Evolutionary conservation across 2,329 filamentous ascomycete species (phyloP).

Genomic region (Calonectria fujianensis): DNA sequence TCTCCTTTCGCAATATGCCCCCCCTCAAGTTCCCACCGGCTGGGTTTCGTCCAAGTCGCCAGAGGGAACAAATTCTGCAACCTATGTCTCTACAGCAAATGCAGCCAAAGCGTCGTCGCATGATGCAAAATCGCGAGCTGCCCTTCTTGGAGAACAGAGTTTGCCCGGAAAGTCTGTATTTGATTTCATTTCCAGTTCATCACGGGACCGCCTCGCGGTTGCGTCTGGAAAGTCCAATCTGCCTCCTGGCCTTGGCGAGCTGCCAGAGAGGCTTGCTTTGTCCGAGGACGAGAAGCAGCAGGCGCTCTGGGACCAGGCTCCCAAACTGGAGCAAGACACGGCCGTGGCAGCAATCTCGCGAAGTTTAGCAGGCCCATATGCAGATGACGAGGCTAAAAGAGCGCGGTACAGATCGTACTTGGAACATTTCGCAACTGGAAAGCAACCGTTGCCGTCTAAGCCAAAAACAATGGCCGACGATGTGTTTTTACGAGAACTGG

Average conservation of each 20-base stretch:
- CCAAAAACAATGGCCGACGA: constrained; percentile 71
- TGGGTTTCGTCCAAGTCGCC: constrained; percentile 79
- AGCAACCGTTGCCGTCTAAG: constrained; percentile 70
- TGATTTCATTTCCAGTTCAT: constrained; percentile 88
- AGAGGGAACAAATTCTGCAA: constrained; percentile 29
- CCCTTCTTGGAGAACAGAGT: constrained; percentile 83
- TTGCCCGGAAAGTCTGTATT: constrained; percentile 96
- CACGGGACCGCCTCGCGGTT: constrained; percentile 84
- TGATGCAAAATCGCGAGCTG: constrained; percentile 85
- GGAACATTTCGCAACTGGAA: constrained; percentile 77
- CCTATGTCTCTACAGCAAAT: constrained; percentile 82
- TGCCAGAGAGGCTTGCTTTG: constrained; percentile 78
- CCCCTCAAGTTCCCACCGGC: constrained; percentile 80
- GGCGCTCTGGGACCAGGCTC: constrained; percentile 75
- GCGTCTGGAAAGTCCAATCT: constrained; percentile 86
- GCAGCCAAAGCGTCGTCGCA: constrained; percentile 85
- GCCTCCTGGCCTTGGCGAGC: constrained; percentile 85
- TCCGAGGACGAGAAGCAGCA: constrained; percentile 78
- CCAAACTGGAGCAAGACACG: constrained; percentile 78
- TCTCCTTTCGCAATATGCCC: constrained; percentile 69
- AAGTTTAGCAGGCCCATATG: constrained; percentile 83
- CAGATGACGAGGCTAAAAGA: constrained; percentile 86
- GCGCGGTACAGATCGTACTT: constrained; percentile 88
- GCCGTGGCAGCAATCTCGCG: constrained; percentile 81
- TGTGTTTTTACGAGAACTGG: constrained; percentile 87